A percentile compares a stretch with the other conserved stretches of the same genome.
Conservation (phyloP, 1,139 yeast genomes). For the Entelexis sorbosivorans region DNA sequence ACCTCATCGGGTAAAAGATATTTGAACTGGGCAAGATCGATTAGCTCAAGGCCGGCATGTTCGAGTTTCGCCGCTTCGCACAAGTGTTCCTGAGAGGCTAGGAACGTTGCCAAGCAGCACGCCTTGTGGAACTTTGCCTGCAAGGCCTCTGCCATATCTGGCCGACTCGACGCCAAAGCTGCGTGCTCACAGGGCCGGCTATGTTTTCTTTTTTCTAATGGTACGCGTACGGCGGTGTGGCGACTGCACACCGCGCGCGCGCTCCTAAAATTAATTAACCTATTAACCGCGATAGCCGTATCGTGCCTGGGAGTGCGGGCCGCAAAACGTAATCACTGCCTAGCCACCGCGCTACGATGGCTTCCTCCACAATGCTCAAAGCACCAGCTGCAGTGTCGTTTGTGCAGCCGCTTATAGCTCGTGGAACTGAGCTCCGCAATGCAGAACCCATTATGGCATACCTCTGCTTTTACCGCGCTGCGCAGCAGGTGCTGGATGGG, state of each 20-base stretch:
- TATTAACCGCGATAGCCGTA: neutral
- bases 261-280: neutral
- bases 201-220: neutral
- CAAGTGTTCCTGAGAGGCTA: conserved; percentile 7
- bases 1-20: conserved; percentile 59
- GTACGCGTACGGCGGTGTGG: neutral
- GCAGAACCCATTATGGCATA: conserved; percentile 48
- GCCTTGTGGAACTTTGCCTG: conserved; percentile 9
- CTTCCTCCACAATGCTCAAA: neutral
- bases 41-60: conserved; percentile 32
- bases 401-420: conserved; percentile 38
- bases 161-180: neutral
- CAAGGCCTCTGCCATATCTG: neutral
- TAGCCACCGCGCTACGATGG: neutral
- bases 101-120: conserved; percentile 17
- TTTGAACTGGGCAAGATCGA: conserved; percentile 55
- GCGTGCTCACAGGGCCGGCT: neutral
- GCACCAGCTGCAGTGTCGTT: conserved; percentile 26
- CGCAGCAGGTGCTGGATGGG: conserved; percentile 50
- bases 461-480: conserved; percentile 48
- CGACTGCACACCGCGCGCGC: neutral
- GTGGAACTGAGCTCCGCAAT: conserved; percentile 41
- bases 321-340: neutral
- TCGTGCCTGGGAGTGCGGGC: neutral
- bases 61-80: conserved; percentile 44